Evolutionary conservation across 164 flowering plant genomes (phyloP), one percentile per base, ranked within the genome.

Genomic region (Magnolia kwangsiensis): DNA sequence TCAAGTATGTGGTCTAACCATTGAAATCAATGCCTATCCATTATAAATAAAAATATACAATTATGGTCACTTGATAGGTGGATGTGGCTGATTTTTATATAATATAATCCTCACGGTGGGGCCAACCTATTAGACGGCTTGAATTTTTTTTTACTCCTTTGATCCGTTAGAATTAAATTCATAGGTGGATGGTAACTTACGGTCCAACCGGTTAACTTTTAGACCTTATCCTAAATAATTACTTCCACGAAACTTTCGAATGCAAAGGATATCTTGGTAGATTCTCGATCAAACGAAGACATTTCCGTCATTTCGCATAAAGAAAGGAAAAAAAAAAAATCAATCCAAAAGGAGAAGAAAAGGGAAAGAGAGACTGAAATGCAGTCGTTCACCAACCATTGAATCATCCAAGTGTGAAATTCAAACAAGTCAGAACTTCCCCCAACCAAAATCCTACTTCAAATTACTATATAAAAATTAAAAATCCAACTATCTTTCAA

Each of bases 301-400:
- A 5, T 18, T 31, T 18, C 11, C 19, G 8, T 67, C 45, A 2
- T 6, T 31, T 2, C 45, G 24, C 16, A 3, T 3, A 14, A 19
- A 59, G 16, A 19, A 59, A 4, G 4, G 0, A 5, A 37, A 4
- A 5, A 4, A 37, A 37, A 2, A 37, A 37, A 31, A 6, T 2
- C 59, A 55, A 10, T 55, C 61, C 18, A 55, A 55, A 55, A 0
- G 61, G 10, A 2, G 18, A 55, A 8, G 8, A 16, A 55, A 55
- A 8, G 13, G 8, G 61, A 55, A 55, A 55, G 18, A 55, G 18
- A 55, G 61, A 55, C 3, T 16, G 16, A 31, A 27, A 45, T 61
- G 16, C 67, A 73, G 75, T 61, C 16, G 75, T 61, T 73, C 75
- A 73, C 75, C 75, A 73, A 73, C 75, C 75, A 31, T 59, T 20